Evolutionary conservation across 371 early-diverging fungal genomes (phyloP), one percentile per base, ranked within the genome.

Genomic region (Mucor piriformis): DNA sequence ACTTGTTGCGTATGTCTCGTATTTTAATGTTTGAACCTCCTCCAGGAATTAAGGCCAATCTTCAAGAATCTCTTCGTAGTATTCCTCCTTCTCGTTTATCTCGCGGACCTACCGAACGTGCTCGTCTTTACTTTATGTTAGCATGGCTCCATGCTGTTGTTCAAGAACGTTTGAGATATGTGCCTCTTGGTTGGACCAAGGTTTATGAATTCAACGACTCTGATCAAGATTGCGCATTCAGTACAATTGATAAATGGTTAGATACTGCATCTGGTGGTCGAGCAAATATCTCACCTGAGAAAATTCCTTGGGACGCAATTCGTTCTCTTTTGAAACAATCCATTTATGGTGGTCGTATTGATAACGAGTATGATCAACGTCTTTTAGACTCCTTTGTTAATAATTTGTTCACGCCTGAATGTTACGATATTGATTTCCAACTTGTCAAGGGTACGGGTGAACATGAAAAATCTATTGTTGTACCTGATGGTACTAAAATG

Each of bases 161-260:
- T 2, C 84, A 94, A 68, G 99, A 98, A 75, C 93, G 99, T 59
- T 79, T 96, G 25, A 91, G 97, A 4, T 97, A 98, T 73, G 92
- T 90, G 3, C 99, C 99, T 40, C 74, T 99, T 25, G 99, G 99
- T 25, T 99, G 99, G 99, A 90, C 97, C 13, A 96, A 95, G 79
- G 64, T 79, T 0, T 98, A 98, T 66, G 99, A 98, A 67, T 99
- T 99, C 73, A 97, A 95, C 69, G 99, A 99, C 57, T 91, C 98
- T 2, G 99, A 99, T 76, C 90, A 92, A 72, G 94, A 93, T 33
- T 93, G 92, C 70, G 96, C 95, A 0, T 68, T 97, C 24, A 84
- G 81, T 34, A 94, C 94, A 0, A 86, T 98, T 48, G 96, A 98
- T 69, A 77, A 79, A 53, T 98, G 98, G 98, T 63, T 97, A 6